Conservation (phyloP, 2,329 filamentous ascomycete genomes). For the Didymellaceae sp. region DNA sequence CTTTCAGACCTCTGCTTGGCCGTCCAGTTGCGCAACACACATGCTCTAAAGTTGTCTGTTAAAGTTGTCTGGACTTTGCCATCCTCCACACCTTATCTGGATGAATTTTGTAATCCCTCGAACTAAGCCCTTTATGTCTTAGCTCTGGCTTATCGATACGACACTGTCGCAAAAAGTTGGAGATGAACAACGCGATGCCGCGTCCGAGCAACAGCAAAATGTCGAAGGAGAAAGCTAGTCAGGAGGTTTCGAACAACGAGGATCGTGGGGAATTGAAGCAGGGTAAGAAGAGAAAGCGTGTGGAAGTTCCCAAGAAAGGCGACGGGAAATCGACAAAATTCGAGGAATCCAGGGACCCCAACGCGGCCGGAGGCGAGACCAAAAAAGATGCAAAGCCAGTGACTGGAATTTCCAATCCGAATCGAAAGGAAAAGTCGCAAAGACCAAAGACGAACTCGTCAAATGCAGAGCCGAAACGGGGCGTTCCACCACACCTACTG, state of each 20-base stretch:
- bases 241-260: neutral
- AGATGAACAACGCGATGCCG: constrained; percentile 3
- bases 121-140: neutral
- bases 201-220: constrained; percentile 15
- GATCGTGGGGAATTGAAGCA: constrained; percentile 20
- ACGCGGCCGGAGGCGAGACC: neutral
- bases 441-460: neutral
- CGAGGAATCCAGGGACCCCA: neutral
- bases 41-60: too few relatives aligned
- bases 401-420: constrained; percentile 2
- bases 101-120: too few relatives aligned
- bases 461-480: constrained; percentile 7
- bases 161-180: constrained; percentile 31
- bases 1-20: too few relatives aligned
- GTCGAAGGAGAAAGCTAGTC: constrained; percentile 21
- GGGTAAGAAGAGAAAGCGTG: constrained; percentile 45
- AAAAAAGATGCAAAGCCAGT: constrained; percentile 3
- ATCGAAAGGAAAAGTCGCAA: constrained; percentile 1
- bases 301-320: constrained; percentile 27
- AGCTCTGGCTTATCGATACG: constrained; percentile 34
- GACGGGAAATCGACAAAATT: constrained; percentile 20
- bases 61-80: too few relatives aligned
- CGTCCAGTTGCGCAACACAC: too few relatives aligned
- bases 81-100: too few relatives aligned
- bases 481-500: constrained; percentile 34